phyloP scores from a whole-genome alignment of 2,329 filamentous ascomycete species.

The Colletotrichum sp. region DNA sequence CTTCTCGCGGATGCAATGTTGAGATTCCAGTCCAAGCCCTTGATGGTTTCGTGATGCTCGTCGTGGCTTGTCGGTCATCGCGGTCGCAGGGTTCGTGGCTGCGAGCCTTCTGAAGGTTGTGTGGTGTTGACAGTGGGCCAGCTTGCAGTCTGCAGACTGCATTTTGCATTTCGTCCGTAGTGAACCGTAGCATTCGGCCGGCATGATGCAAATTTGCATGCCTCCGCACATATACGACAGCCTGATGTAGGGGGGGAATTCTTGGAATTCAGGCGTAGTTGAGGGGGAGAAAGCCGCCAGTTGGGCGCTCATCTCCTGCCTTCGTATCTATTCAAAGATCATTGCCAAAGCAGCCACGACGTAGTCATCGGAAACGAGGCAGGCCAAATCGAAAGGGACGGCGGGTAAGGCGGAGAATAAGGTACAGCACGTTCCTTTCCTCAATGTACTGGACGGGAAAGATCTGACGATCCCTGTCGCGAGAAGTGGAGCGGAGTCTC shows the following conservation, averaged over 20 bases:
- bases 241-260: background rate
- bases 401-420: background rate
- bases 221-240: background rate
- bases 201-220: background rate
- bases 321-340: background rate
- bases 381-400: background rate
- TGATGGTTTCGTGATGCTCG: background rate
- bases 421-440: background rate
- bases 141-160: background rate
- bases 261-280: background rate
- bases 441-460: background rate
- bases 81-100: background rate
- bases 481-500: background rate
- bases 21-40: background rate
- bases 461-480: background rate
- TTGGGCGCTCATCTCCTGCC: background rate
- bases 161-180: constrained; percentile 20
- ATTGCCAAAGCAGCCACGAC: background rate
- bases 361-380: background rate
- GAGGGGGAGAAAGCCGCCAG: background rate
- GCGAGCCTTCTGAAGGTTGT: constrained; percentile 1
- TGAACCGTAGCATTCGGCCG: background rate
- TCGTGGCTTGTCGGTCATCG: background rate
- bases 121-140: constrained; percentile 13
- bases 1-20: constrained; percentile 9